Evolutionary conservation across 495 filamentous ascomycete genomes (phyloP), one percentile per base, ranked within the genome.

Genomic region (Trichoderma erinaceum): DNA sequence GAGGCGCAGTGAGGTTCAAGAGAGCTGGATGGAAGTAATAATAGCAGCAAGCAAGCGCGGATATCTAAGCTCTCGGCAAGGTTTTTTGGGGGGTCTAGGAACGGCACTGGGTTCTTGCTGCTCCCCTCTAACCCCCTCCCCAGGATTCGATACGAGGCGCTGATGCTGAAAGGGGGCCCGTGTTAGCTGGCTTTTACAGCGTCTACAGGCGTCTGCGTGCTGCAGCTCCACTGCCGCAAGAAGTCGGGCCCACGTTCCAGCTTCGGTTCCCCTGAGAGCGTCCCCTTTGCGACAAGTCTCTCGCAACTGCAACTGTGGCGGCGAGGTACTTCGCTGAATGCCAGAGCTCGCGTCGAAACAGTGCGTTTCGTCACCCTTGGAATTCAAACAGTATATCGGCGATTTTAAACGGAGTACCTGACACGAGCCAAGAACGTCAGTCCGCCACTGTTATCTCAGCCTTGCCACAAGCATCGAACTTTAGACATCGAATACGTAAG

Each of bases 151-250:
- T 61, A 61, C 56, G 56, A 61, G 52, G 11, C 56, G 56, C 56
- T 61, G 56, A 61, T 29, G 56, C 56, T 61, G 56, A 61, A 61
- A 61, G 56, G 56, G 56, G 56, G 56, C 25, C 56, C 56, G 56
- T 61, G 50, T 21, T 25, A 21, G n/a, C 50, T 56, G 50, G 56
- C 27, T 13, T 11, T 48, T 48, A 7, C 23, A 61, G 56, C 27
- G 56, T 25, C 18, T 52, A 46, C 43, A 46, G 43, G n/a, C 27
- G 56, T 7, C 16, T 61, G 56, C 23, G 56, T 27, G 50, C 44
- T 48, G 44, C 44, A 13, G 44, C 44, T 48, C 44, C 44, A 48
- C 44, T 48, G 44, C 44, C n/a, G 44, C 15, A n/a, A 48, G 50
- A 12, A 16, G 10, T 58, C 27, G 50, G 50, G 44, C 44, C 44